A percentile compares a stretch with the other conserved stretches of the same genome.
Evolutionary conservation across 2,329 filamentous ascomycete genomes (phyloP).

Genomic region (Trichophyton equinum): DNA sequence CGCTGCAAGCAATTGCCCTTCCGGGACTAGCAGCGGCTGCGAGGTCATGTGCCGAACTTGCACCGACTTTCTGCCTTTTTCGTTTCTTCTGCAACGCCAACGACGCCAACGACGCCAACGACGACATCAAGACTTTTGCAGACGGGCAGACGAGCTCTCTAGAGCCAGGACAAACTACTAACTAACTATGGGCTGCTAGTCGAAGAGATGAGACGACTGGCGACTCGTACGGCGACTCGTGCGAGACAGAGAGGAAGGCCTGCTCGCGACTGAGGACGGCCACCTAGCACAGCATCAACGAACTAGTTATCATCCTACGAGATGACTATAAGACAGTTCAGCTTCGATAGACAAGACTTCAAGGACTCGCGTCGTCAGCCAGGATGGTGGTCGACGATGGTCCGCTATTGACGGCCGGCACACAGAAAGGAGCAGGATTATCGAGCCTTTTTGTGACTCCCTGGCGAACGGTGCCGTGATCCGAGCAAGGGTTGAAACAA

Average conservation of each 20-base stretch:
- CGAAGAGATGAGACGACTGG: neutral
- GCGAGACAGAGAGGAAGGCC: neutral
- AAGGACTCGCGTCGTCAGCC: neutral
- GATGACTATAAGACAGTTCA: no score
- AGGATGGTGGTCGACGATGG: neutral
- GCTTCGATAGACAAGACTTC: neutral
- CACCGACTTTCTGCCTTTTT: neutral
- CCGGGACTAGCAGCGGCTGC: neutral
- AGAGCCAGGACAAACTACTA: no score
- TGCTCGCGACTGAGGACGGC: neutral
- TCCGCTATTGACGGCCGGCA: no score
- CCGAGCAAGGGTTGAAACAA: conserved; percentile 1
- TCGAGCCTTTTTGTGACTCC: neutral
- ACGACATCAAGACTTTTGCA: neutral
- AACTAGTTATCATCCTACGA: neutral
- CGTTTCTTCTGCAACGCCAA: neutral
- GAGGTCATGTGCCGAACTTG: neutral
- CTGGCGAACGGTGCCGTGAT: neutral
- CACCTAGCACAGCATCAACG: neutral
- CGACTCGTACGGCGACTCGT: neutral
- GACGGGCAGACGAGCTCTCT: neutral
- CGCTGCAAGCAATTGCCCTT: neutral
- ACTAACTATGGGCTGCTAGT: no score
- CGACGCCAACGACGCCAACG: neutral
- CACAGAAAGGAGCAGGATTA: neutral